Evolutionary conservation across 139 green algal genomes (phyloP).

Genomic region (Closterium sp.): DNA sequence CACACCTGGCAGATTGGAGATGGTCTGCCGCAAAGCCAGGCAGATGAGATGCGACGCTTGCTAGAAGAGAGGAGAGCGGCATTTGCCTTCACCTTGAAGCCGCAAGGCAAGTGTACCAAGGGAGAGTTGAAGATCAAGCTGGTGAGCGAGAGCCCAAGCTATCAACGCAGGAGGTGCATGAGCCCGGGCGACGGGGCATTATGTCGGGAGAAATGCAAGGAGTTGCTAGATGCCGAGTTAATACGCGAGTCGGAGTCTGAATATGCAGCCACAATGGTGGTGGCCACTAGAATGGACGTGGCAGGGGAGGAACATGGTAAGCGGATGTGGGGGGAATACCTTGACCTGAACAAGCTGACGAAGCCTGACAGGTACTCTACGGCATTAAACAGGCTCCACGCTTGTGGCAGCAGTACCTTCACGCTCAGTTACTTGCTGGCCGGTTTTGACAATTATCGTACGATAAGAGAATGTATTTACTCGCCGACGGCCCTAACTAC

Average conservation of each 20-base stretch:
- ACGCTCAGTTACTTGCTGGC: too few species aligned
- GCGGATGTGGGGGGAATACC: slow-evolving; percentile 26
- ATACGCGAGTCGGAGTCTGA: not conserved
- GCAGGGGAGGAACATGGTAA: too few species aligned
- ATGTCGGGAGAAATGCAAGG: not conserved
- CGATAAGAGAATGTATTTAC: too few species aligned
- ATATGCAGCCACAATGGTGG: not conserved
- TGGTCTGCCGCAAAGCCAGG: too few species aligned
- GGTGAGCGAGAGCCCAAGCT: not conserved
- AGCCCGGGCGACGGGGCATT: not conserved
- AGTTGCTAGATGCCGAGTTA: not conserved
- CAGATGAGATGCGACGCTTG: too few species aligned
- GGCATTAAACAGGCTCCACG: too few species aligned
- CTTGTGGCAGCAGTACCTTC: too few species aligned
- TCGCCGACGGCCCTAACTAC: too few species aligned
- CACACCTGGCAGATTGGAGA: too few species aligned
- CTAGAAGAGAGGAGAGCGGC: too few species aligned
- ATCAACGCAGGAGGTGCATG: not conserved
- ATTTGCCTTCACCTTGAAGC: not conserved
- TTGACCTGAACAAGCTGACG: not conserved
- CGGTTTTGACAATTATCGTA: too few species aligned
- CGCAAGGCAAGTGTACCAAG: not conserved
- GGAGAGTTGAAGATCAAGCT: not conserved
- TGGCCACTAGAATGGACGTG: not conserved
- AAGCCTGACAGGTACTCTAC: slow-evolving; percentile 3